Evolutionary conservation across 1,284 basidiomycete genomes (phyloP).

Genomic region (Cutaneotrichosporon spelunceum): DNA sequence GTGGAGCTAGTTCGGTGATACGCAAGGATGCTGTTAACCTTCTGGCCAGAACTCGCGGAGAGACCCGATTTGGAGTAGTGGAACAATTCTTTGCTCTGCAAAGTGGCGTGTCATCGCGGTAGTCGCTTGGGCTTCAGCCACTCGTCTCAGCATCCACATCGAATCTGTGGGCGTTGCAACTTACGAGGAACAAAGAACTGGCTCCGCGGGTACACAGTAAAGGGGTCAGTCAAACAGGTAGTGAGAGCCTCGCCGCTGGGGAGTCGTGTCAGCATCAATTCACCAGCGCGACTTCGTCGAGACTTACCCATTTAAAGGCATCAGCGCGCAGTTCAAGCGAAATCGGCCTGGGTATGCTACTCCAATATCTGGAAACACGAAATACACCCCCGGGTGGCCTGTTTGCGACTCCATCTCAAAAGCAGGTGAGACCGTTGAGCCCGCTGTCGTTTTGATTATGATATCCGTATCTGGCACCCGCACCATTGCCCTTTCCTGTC

Average conservation of each 20-base stretch:
- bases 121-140: slow-evolving; percentile 3
- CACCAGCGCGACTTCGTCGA: too few species aligned
- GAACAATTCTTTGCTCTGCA: neutral
- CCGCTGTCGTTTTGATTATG: slow-evolving; percentile 62
- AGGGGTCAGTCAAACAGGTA: slow-evolving; percentile 1
- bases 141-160: neutral
- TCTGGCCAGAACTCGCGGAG: slow-evolving; percentile 5
- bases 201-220: neutral
- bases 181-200: slow-evolving; percentile 4
- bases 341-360: slow-evolving; percentile 72
- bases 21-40: neutral
- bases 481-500: slow-evolving; percentile 37
- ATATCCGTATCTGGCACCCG: slow-evolving; percentile 24
- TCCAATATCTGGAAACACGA: slow-evolving; percentile 84
- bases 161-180: neutral
- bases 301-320: neutral
- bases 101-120: slow-evolving; percentile 6
- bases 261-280: neutral
- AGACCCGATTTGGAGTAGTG: neutral
- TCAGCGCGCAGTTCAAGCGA: slow-evolving; percentile 56
- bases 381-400: slow-evolving; percentile 73
- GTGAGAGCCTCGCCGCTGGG: neutral
- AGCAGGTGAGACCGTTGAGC: slow-evolving; percentile 74
- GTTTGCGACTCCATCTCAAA: slow-evolving; percentile 71
- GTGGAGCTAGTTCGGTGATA: neutral